These are phyloP conservation scores for Xylaria longipes DNA, from an alignment of 495 filamentous ascomycete species.

Conservation along the genomic window DNA sequence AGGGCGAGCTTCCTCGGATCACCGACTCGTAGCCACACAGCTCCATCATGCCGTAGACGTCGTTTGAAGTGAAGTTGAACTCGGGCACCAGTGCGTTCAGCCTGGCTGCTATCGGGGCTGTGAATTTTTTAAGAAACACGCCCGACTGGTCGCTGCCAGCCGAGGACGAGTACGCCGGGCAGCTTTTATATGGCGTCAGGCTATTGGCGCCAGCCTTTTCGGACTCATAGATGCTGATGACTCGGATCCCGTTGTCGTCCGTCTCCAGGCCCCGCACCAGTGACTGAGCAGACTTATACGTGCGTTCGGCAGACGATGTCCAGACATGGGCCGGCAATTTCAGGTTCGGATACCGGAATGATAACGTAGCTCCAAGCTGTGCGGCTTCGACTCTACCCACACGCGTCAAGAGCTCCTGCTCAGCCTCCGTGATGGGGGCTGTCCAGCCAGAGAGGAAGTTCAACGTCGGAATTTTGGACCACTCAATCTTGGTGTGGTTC, in stretches of 20 bases:
- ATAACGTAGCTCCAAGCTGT: conserved; percentile 47
- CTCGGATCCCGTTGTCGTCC: conserved; percentile 48
- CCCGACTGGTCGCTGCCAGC: conserved; percentile 51
- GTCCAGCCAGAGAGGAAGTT: conserved; percentile 50
- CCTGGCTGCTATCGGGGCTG: conserved; percentile 50
- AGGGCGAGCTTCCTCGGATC: conserved; percentile 52
- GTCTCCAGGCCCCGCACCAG: conserved; percentile 51
- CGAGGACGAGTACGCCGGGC: conserved; percentile 54
- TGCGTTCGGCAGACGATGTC: conserved; percentile 57
- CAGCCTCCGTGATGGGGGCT: conserved; percentile 50
- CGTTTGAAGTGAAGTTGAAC: conserved; percentile 55
- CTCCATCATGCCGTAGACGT: conserved; percentile 58
- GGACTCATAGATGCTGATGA: conserved; percentile 48
- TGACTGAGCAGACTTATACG: conserved; percentile 50
- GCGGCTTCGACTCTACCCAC: conserved; percentile 52
- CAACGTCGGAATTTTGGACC: conserved; percentile 46
- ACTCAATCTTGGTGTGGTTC: conserved; percentile 47
- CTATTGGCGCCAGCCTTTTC: conserved; percentile 50
- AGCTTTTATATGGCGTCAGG: conserved; percentile 56
- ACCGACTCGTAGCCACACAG: conserved; percentile 59
- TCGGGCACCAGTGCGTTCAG: conserved; percentile 48
- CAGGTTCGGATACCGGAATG: conserved; percentile 53
- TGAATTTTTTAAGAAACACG: conserved; percentile 49
- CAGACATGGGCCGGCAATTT: conserved; percentile 51
- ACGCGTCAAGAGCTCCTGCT: conserved; percentile 51